These are phyloP conservation scores for Penicillium sp. DNA, from an alignment of 2,329 filamentous ascomycete genomes.

Conservation along the genomic window DNA sequence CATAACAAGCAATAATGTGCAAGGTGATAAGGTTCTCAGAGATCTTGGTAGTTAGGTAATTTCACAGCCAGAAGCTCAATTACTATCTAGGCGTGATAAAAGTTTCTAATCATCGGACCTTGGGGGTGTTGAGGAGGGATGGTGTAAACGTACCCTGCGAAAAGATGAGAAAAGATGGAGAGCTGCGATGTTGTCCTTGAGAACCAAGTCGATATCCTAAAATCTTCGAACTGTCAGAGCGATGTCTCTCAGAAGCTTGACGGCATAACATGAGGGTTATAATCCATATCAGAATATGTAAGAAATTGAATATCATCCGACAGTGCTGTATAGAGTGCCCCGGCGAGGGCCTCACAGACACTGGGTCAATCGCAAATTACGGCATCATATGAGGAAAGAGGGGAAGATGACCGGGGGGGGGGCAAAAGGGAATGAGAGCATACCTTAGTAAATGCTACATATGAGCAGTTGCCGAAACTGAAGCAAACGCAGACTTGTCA, in stretches of 20 bases:
- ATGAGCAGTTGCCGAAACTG: background rate
- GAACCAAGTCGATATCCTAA: slow-evolving; percentile 3
- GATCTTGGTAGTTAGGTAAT: slow-evolving; percentile 64
- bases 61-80: slow-evolving; percentile 60
- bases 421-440: slow-evolving; percentile 14
- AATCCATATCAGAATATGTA: slow-evolving; percentile 89
- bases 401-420: background rate
- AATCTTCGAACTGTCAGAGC: slow-evolving; percentile 28
- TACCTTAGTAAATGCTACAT: slow-evolving; percentile 19
- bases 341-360: slow-evolving; percentile 83
- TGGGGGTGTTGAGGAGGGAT: slow-evolving; percentile 9
- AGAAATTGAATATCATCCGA: slow-evolving; percentile 87
- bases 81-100: slow-evolving; percentile 65
- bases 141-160: slow-evolving; percentile 25
- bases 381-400: slow-evolving; percentile 65
- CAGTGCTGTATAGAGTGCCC: slow-evolving; percentile 74
- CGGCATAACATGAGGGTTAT: slow-evolving; percentile 1
- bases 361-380: slow-evolving; percentile 99
- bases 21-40: slow-evolving; percentile 52
- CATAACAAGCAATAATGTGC: slow-evolving; percentile 13
- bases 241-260: slow-evolving; percentile 1
- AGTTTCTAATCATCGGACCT: slow-evolving; percentile 63
- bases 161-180: background rate
- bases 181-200: background rate
- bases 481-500: slow-evolving; percentile 1